Evolutionary conservation across 2,329 filamentous ascomycete genomes (phyloP).

Genomic region (Colletotrichum sojae): DNA sequence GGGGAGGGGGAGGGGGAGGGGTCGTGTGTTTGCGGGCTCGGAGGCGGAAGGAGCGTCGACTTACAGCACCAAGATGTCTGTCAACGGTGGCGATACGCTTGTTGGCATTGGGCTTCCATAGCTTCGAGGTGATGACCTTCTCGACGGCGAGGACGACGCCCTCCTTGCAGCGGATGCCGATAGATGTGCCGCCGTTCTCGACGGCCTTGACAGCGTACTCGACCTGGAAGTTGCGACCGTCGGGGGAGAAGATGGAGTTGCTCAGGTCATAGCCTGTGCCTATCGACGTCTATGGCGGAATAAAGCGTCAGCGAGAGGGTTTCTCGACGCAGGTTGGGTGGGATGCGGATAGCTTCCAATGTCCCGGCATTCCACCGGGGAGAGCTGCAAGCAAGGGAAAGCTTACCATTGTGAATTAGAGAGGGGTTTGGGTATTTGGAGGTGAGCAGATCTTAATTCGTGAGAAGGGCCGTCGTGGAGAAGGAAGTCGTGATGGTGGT

Average conservation of each 20-base stretch:
- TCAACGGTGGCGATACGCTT: constrained; percentile 97
- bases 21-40: constrained; percentile 3
- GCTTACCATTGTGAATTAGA: constrained; percentile 51
- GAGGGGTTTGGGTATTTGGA: constrained; percentile 22
- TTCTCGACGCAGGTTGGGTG: neutral
- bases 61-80: constrained; percentile 91
- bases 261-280: constrained; percentile 99
- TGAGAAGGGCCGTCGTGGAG: constrained; percentile 1
- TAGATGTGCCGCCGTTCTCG: constrained; percentile 95
- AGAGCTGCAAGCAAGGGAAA: constrained; percentile 43
- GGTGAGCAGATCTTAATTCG: neutral
- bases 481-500: constrained; percentile 12
- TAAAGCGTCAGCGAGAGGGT: constrained; percentile 31
- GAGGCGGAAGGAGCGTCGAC: constrained; percentile 51
- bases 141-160: constrained; percentile 96
- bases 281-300: constrained; percentile 88
- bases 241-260: constrained; percentile 99
- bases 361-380: constrained; percentile 26
- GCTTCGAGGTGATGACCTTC: constrained; percentile 96
- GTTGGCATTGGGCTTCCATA: constrained; percentile 95
- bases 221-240: constrained; percentile 98
- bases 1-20: constrained; percentile 12
- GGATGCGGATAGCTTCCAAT: constrained; percentile 17
- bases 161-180: constrained; percentile 97
- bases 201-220: constrained; percentile 99